Conservation (phyloP, 2,329 filamentous ascomycete genomes). For the Verticillium klebahnii region DNA sequence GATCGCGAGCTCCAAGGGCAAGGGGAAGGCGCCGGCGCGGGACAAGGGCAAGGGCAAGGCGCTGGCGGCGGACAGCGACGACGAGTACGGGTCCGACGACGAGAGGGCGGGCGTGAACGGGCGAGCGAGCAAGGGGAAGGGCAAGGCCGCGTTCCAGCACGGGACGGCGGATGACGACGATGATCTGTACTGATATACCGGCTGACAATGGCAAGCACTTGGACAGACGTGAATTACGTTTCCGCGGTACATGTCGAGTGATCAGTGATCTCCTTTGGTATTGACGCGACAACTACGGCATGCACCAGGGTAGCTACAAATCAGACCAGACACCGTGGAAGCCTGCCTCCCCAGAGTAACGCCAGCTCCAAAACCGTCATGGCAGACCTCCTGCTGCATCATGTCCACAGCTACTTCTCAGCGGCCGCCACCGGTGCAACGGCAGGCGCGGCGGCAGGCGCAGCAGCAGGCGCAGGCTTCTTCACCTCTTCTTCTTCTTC, state of each 20-base stretch:
- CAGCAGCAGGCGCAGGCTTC: background rate
- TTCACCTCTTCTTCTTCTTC: background rate
- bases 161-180: conserved; percentile 53
- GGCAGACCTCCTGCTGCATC: background rate
- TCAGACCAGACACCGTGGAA: background rate
- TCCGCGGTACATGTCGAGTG: background rate
- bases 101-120: conserved; percentile 17
- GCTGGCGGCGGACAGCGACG: conserved; percentile 25
- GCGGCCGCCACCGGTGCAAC: background rate
- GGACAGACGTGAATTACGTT: background rate
- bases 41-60: conserved; percentile 35
- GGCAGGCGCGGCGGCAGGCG: background rate
- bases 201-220: background rate
- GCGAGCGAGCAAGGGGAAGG: conserved; percentile 44
- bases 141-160: conserved; percentile 50
- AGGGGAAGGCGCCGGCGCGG: conserved; percentile 27
- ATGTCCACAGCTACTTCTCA: conserved; percentile 1
- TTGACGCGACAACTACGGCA: background rate
- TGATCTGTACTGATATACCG: conserved; percentile 42
- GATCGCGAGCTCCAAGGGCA: conserved; percentile 24
- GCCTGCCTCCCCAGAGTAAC: background rate
- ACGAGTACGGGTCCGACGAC: conserved; percentile 24
- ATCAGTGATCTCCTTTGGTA: background rate
- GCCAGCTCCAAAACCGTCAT: background rate
- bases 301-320: background rate